Evolutionary conservation across 768 basidiomycete genomes (phyloP).

Genomic region (Kondoa subrosea): DNA sequence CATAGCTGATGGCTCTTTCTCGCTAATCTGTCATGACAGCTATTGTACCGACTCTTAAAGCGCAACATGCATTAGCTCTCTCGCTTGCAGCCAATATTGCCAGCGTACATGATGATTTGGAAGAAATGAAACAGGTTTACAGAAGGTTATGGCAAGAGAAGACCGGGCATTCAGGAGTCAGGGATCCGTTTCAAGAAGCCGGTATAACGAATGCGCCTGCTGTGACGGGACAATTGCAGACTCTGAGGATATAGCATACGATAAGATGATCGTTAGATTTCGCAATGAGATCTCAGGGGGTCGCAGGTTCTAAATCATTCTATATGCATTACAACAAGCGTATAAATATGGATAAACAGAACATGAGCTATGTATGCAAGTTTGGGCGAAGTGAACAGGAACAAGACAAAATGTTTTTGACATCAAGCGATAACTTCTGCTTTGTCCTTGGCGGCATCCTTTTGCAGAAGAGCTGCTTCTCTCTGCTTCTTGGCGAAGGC

Average conservation of each 20-base stretch:
- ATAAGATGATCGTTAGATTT: not conserved
- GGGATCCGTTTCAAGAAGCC: constrained; percentile 23
- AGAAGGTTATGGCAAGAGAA: constrained; percentile 21
- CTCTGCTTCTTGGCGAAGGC: constrained; percentile 31
- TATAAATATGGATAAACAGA: too few species aligned
- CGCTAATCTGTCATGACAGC: constrained; percentile 10
- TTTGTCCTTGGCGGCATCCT: constrained; percentile 26
- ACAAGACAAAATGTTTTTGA: too few species aligned
- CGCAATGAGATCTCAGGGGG: too few species aligned
- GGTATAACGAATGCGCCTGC: constrained; percentile 4
- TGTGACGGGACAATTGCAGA: not conserved
- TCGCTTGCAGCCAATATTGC: constrained; percentile 21
- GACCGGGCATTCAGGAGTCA: constrained; percentile 17
- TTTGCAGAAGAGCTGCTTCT: constrained; percentile 27
- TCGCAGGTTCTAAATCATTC: too few species aligned
- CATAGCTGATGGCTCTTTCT: not conserved
- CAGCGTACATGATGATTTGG: constrained; percentile 17
- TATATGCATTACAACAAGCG: too few species aligned
- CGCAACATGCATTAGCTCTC: constrained; percentile 24
- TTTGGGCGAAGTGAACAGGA: too few species aligned
- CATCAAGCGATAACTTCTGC: not conserved
- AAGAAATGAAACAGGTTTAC: constrained; percentile 24
- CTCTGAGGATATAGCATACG: not conserved
- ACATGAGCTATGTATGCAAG: too few species aligned
- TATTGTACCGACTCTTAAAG: constrained; percentile 23